These are phyloP conservation scores for Durotheca rogersii DNA, from an alignment of 495 filamentous ascomycete genomes.

Conservation along the genomic window DNA sequence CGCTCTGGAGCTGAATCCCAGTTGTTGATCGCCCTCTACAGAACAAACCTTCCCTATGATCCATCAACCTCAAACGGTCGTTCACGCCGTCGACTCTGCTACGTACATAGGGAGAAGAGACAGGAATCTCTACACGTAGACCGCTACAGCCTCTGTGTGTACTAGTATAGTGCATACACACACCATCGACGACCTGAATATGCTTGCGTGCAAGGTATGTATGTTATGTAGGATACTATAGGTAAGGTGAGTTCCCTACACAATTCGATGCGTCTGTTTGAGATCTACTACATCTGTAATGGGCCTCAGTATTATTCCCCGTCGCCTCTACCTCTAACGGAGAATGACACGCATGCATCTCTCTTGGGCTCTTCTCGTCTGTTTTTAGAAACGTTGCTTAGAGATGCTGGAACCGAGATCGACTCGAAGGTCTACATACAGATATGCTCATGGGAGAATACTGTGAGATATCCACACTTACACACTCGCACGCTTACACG, in stretches of 20 bases:
- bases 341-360: neutral
- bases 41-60: constrained; percentile 44
- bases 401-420: neutral
- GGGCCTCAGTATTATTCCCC: constrained; percentile 5
- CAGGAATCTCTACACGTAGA: constrained; percentile 15
- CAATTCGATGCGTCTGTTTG: no score
- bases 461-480: no score
- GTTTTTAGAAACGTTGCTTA: constrained; percentile 8
- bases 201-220: no score
- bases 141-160: constrained; percentile 10
- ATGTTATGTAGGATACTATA: no score
- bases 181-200: constrained; percentile 14
- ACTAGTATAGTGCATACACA: constrained; percentile 1
- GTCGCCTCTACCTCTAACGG: constrained; percentile 3
- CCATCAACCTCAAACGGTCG: constrained; percentile 43
- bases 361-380: constrained; percentile 1
- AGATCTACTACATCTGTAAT: no score
- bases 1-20: constrained; percentile 38
- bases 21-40: constrained; percentile 50
- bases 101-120: constrained; percentile 1
- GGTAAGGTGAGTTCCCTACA: no score
- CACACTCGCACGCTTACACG: no score
- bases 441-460: no score
- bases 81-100: constrained; percentile 8
- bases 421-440: neutral